Percentiles rank a stretch among this genome's conserved stretches.
These are phyloP conservation scores for Phlebiopsis flavidoalba DNA, from an alignment of 768 basidiomycete genomes.

Conservation along the genomic window DNA sequence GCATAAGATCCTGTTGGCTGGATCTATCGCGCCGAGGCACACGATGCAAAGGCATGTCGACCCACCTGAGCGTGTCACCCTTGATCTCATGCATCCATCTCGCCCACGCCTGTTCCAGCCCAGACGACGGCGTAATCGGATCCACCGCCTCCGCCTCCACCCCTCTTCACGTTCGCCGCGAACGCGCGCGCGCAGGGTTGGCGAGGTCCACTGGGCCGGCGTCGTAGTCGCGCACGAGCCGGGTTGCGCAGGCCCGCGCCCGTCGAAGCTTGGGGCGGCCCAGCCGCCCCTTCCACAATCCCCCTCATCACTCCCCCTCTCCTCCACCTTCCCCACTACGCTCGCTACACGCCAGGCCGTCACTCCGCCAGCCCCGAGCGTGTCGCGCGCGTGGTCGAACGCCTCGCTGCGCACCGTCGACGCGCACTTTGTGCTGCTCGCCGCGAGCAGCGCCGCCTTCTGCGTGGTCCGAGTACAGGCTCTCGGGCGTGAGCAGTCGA, in stretches of 20 bases:
- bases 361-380: too few species aligned
- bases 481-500: conserved; percentile 65
- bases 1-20: conserved; percentile 20
- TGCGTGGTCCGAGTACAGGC: conserved; percentile 31
- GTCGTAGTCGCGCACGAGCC: conserved; percentile 54
- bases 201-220: conserved; percentile 34
- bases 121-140: conserved; percentile 24
- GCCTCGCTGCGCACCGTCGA: conserved; percentile 27
- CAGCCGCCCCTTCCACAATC: too few species aligned
- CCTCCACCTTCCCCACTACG: too few species aligned
- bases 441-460: conserved; percentile 30
- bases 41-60: background rate
- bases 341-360: too few species aligned
- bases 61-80: conserved; percentile 26
- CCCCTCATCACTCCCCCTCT: too few species aligned
- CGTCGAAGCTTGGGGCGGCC: too few species aligned
- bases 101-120: conserved; percentile 31
- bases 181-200: conserved; percentile 11
- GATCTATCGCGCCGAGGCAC: background rate
- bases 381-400: conserved; percentile 29
- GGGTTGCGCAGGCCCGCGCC: conserved; percentile 51
- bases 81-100: conserved; percentile 21
- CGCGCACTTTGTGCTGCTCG: conserved; percentile 15
- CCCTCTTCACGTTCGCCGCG: conserved; percentile 19
- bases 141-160: too few species aligned